These are phyloP conservation scores for Geotrichum aggregatum DNA, from an alignment of 1,139 yeast species.

Conservation along the genomic window DNA sequence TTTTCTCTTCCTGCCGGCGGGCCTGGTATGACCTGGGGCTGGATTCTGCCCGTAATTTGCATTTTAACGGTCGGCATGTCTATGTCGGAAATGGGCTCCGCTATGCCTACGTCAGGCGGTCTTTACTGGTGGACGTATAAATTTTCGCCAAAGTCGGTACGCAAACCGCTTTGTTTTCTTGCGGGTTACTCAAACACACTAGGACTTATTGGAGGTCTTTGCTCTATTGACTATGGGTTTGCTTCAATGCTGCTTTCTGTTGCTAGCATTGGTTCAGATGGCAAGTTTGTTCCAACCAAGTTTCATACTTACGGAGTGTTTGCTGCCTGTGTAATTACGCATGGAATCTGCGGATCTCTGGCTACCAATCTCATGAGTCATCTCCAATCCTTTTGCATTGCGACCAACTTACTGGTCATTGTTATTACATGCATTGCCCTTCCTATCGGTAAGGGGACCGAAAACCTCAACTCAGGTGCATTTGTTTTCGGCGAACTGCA, in stretches of 20 bases:
- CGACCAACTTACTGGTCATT: constrained; percentile 52
- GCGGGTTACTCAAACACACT: constrained; percentile 59
- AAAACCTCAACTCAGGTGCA: constrained; percentile 36
- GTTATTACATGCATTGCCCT: constrained; percentile 59
- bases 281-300: constrained; percentile 44
- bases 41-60: constrained; percentile 53
- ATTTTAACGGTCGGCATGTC: constrained; percentile 50
- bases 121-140: constrained; percentile 51
- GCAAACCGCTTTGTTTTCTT: constrained; percentile 49
- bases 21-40: constrained; percentile 62
- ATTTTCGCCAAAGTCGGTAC: constrained; percentile 48
- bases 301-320: constrained; percentile 54
- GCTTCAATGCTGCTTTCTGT: constrained; percentile 53
- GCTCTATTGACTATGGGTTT: constrained; percentile 57
- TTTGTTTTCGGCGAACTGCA: constrained; percentile 56
- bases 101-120: constrained; percentile 72
- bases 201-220: constrained; percentile 54
- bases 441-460: constrained; percentile 39
- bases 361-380: constrained; percentile 53
- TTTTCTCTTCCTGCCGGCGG: constrained; percentile 49
- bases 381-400: constrained; percentile 58
- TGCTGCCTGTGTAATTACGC: constrained; percentile 49
- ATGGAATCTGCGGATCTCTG: constrained; percentile 46
- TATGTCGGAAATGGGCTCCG: constrained; percentile 59
- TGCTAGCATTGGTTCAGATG: constrained; percentile 46